A percentile compares a stretch with the other conserved stretches of the same genome.
Evolutionary conservation across 1,139 yeast genomes (phyloP).

Genomic region (Magnusiomyces ingens): DNA sequence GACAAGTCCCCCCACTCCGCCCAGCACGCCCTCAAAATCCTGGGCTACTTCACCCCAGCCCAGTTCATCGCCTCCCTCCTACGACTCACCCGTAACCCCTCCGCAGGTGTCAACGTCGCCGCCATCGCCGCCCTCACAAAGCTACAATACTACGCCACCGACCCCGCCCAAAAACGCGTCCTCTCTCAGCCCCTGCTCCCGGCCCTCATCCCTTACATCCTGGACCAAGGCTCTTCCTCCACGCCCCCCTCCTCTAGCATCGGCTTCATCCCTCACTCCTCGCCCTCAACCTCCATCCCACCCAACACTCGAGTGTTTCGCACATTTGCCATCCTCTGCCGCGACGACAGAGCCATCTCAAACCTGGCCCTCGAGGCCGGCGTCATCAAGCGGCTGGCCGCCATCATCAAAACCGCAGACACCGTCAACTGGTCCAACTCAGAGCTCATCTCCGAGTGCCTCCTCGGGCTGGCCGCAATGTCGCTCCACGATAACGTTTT

Average conservation of each 20-base stretch:
- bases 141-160: constrained; percentile 22
- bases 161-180: constrained; percentile 20
- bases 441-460: constrained; percentile 26
- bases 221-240: constrained; percentile 11
- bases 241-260: too few species aligned
- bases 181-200: constrained; percentile 30
- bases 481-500: constrained; percentile 31
- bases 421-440: constrained; percentile 20
- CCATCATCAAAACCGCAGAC: constrained; percentile 20
- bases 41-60: not conserved
- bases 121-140: constrained; percentile 31
- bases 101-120: constrained; percentile 27
- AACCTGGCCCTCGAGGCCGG: constrained; percentile 34
- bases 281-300: too few species aligned
- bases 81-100: constrained; percentile 24
- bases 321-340: constrained; percentile 29
- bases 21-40: too few species aligned
- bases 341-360: constrained; percentile 29
- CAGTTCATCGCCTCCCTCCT: constrained; percentile 23
- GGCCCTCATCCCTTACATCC: constrained; percentile 31
- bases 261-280: too few species aligned
- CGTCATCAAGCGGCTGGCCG: constrained; percentile 26
- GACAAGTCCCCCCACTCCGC: constrained; percentile 11
- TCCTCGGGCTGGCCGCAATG: constrained; percentile 33
- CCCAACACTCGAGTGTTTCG: constrained; percentile 27